Evolutionary conservation across 352 stramenopile species (phyloP).

Genomic region (Phytophthora sojae): DNA sequence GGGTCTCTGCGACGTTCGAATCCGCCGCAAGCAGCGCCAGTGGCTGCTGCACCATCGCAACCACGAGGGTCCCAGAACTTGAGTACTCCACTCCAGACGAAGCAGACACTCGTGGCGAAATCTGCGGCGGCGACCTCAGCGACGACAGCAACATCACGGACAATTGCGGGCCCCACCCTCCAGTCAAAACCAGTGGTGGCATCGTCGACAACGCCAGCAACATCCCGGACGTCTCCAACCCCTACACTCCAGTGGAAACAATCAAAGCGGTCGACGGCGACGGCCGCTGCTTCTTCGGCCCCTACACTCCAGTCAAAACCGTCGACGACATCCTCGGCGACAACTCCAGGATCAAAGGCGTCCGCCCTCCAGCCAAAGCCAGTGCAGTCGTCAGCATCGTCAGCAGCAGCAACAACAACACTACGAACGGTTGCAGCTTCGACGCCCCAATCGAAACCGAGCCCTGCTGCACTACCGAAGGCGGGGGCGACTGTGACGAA

Average conservation of each 20-base stretch:
- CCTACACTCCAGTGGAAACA: background rate
- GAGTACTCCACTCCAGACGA: background rate
- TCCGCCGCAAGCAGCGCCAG: background rate
- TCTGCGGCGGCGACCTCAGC: background rate
- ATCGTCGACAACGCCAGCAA: background rate
- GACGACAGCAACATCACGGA: background rate
- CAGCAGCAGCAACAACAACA: background rate
- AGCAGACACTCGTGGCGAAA: conserved; percentile 1
- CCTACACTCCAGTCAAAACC: background rate
- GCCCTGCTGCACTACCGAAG: background rate
- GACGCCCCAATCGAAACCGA: background rate
- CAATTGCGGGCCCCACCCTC: background rate
- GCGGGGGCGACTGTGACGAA: background rate
- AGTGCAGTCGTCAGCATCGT: background rate
- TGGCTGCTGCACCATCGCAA: background rate
- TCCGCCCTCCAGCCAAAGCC: background rate
- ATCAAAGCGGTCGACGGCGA: background rate
- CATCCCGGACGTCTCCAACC: background rate
- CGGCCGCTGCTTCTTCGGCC: background rate
- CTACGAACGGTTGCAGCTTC: background rate
- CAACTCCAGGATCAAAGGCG: background rate
- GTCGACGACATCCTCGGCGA: background rate
- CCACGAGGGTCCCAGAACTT: background rate
- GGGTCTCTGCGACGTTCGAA: background rate
- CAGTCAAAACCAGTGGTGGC: background rate